A percentile compares a stretch with the other conserved stretches of the same genome.
phyloP scores from a whole-genome alignment of 331 rosid genomes.

The Quercus lobata region DNA sequence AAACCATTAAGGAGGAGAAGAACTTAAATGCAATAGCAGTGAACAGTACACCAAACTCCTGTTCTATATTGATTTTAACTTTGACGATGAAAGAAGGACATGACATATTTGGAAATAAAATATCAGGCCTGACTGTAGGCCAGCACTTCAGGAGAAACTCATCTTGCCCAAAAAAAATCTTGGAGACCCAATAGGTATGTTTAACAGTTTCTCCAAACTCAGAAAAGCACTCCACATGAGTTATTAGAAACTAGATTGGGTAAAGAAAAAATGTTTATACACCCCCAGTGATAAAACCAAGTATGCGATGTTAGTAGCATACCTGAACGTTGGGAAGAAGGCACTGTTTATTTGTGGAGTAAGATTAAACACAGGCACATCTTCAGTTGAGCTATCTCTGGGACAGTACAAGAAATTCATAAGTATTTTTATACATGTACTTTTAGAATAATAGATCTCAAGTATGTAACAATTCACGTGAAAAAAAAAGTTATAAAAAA shows the following conservation, averaged over 20 bases:
- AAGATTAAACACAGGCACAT: constrained; percentile 39
- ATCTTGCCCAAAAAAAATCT: not conserved
- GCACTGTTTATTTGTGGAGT: constrained; percentile 76
- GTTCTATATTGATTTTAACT: not conserved
- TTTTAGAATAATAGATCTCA: not conserved
- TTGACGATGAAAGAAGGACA: not conserved
- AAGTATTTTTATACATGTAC: not conserved
- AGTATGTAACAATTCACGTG: constrained; percentile 1
- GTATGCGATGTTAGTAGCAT: constrained; percentile 11
- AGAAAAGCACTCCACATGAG: not conserved
- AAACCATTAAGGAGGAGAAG: not conserved
- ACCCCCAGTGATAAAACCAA: not conserved
- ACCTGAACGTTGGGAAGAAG: constrained; percentile 87
- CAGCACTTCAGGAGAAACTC: not conserved
- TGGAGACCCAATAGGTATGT: not conserved
- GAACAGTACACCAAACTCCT: not conserved
- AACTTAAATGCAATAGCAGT: not conserved
- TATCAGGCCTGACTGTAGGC: not conserved
- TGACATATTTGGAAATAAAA: not conserved
- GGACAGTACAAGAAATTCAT: constrained; percentile 6
- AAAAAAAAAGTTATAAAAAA: constrained; percentile 13
- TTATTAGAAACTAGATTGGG: not conserved
- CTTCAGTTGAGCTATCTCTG: constrained; percentile 60
- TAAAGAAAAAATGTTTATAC: not conserved
- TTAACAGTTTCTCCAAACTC: not conserved